Base-by-base conservation (phyloP, 208 protist genomes). In the Acanthamoeba culbertsoni region DNA sequence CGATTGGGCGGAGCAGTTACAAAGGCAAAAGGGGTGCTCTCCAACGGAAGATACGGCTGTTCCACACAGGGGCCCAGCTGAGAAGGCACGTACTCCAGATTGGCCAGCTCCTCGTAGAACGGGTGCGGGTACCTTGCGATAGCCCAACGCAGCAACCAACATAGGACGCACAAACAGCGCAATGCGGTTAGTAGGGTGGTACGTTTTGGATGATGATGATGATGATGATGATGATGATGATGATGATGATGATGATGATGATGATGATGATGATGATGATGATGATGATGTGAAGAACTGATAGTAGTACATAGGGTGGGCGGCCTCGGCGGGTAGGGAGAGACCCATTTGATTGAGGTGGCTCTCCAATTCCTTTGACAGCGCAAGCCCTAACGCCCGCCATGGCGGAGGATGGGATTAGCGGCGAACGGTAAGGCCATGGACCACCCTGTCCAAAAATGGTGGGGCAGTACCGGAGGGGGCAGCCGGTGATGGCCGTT, bases 11-110 rank as follows among this genome's bases (percentile, higher is more conserved):
- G 48, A 8, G 48, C 40, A 28, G 10, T 33, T 79, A 79, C 68
- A 79, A 51, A 88, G 37, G 43, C 8, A 2, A 88, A 88, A 23
- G 77, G 77, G 16, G 33, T 3, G 28, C 16, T 28, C 31, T 88
- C 46, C 23, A 88, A 35, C 4, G 48, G 43, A 7, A 5, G 45
- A n/a, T n/a, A 6, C 7, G 45, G 75, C 33, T 86, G 37, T 43
- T 86, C 75, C 1, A 88, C 37, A 46, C 48, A 63, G 45, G 77
- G 62, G 33, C 51, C 77, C 77, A 88, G 51, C 51, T 88, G 77
- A 7, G 42, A 53, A 35, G 77, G 77, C 77, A 88, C 23, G 51
- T 88, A 88, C 77, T 55, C 77, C 4, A 88, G 51, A 23, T 88
- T 62, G 37, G 28, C 37, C 37, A 88, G 31, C 46, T 88, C 35